Base-by-base conservation (phyloP, 23 red algal species). In the Gracilaria vermiculophylla region DNA sequence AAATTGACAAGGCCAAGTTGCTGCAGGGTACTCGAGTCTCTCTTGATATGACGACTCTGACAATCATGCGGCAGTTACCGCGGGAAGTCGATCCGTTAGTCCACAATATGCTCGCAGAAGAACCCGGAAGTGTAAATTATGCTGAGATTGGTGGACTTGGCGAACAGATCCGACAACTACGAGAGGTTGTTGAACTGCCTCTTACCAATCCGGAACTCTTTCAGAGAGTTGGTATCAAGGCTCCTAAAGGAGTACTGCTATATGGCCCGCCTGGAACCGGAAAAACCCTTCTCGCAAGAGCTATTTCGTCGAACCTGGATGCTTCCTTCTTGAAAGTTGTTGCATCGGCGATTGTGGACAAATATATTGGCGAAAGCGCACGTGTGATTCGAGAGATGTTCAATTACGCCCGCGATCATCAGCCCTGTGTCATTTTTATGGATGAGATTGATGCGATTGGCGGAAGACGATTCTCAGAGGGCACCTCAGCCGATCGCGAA, bases 401-500 rank as follows among this genome's bases (percentile, higher is more conserved):
- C 76, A 88, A 94, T 19, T 95, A 95, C 72, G 97, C 97, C 15
- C 49, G 87, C n/a, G 94, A 94, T 71, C 97, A 99, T 54, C 93
- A 99, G 57, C 97, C 97, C 25, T 99, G 97, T 69, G 84, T 99
- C 50, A 99, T 99, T 36, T 99, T 99, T 52, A 99, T 99, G 97
- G 97, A 99, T 87, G 97, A 99, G 82, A 95, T 99, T 58, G 97
- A 99, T 80, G 97, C 97, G 21, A 99, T 99, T 48, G 97, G 97
- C 23, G 97, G 97, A 21, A 79, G 92, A 15, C 97, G 97, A 47
- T 99, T 99, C 82, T 94, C 88, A 13, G 93, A 99, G 66, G 97
- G 97, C 17, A 99, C 97, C 23, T 99, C 97, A 25, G 97, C 97
- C 51, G 97, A 99, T 81, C 92, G 97, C 23, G 97, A 99, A 55